phyloP scores from a whole-genome alignment of 345 rosid genomes.

The Capsella bursapastoris region DNA sequence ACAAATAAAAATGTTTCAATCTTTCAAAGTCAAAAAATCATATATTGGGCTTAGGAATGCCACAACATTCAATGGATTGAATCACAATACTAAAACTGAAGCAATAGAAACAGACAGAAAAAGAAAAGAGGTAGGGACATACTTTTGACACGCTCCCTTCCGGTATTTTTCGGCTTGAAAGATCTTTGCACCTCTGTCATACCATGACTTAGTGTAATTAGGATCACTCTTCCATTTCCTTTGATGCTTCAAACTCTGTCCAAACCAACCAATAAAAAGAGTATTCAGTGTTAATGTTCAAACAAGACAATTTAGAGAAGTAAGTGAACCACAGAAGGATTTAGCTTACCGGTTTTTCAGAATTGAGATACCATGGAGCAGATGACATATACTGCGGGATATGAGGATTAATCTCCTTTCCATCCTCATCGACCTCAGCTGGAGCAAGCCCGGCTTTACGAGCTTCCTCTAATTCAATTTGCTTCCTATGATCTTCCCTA shows the following conservation, averaged over 20 bases:
- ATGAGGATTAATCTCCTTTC: conserved; percentile 77
- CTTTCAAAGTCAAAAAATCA: neutral
- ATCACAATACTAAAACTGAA: neutral
- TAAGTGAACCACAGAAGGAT: neutral
- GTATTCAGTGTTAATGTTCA: neutral
- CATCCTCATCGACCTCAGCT: conserved; percentile 77
- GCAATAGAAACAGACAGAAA: neutral
- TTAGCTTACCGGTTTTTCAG: conserved; percentile 60
- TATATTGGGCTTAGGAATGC: too few species aligned
- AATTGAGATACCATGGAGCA: conserved; percentile 79
- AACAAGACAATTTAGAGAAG: neutral
- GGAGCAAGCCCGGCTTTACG: conserved; percentile 84
- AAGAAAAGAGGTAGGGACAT: conserved; percentile 31
- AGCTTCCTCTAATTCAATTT: conserved; percentile 65
- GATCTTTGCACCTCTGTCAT: conserved; percentile 69
- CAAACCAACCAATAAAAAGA: neutral
- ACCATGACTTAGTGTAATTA: conserved; percentile 74
- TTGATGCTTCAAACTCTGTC: conserved; percentile 81
- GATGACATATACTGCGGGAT: conserved; percentile 81
- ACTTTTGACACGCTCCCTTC: conserved; percentile 81
- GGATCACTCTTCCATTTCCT: conserved; percentile 85
- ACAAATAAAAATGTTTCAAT: neutral
- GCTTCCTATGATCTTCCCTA: conserved; percentile 70
- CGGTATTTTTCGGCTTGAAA: conserved; percentile 75
- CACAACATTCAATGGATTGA: neutral